These are phyloP conservation scores for Hericium coralloides DNA, from an alignment of 768 basidiomycete species.

Conservation along the genomic window DNA sequence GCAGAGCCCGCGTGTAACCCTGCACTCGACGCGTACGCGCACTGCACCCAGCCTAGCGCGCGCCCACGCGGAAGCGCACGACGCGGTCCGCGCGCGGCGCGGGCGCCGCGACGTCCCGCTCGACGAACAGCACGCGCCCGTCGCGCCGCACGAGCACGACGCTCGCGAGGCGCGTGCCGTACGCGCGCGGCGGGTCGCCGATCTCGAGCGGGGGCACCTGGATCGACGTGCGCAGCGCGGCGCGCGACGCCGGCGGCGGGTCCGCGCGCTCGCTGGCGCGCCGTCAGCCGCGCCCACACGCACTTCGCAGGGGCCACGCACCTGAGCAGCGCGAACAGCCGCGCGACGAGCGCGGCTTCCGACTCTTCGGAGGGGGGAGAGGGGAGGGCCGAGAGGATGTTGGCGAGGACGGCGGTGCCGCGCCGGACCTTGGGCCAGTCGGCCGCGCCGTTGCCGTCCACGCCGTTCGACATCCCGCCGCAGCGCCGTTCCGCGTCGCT, in stretches of 20 bases:
- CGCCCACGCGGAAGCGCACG: background rate
- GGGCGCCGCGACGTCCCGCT: slow-evolving; percentile 37
- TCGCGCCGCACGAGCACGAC: slow-evolving; percentile 55
- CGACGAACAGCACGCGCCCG: slow-evolving; percentile 57
- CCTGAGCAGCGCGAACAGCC: slow-evolving; percentile 61
- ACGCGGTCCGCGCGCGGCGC: too few species aligned
- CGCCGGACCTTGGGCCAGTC: slow-evolving; percentile 68
- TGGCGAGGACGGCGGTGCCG: slow-evolving; percentile 40
- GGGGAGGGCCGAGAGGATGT: slow-evolving; percentile 30
- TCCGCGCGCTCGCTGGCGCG: slow-evolving; percentile 1
- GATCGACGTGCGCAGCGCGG: slow-evolving; percentile 54
- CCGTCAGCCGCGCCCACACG: background rate
- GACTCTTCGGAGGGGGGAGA: slow-evolving; percentile 34
- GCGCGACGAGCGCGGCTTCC: slow-evolving; percentile 46
- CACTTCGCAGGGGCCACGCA: too few species aligned
- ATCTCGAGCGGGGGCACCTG: slow-evolving; percentile 46
- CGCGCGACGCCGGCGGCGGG: slow-evolving; percentile 34
- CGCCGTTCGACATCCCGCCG: slow-evolving; percentile 68
- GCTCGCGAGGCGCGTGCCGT: slow-evolving; percentile 69
- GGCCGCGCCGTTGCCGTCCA: slow-evolving; percentile 51
- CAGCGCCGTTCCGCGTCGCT: slow-evolving; percentile 36
- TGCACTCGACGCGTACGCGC: too few species aligned
- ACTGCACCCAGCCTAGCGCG: background rate
- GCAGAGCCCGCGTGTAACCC: too few species aligned
- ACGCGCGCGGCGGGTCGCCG: slow-evolving; percentile 21